phyloP scores from a whole-genome alignment of 129 eudicot genomes.

The sunflower (Helianthus annuus) region DNA sequence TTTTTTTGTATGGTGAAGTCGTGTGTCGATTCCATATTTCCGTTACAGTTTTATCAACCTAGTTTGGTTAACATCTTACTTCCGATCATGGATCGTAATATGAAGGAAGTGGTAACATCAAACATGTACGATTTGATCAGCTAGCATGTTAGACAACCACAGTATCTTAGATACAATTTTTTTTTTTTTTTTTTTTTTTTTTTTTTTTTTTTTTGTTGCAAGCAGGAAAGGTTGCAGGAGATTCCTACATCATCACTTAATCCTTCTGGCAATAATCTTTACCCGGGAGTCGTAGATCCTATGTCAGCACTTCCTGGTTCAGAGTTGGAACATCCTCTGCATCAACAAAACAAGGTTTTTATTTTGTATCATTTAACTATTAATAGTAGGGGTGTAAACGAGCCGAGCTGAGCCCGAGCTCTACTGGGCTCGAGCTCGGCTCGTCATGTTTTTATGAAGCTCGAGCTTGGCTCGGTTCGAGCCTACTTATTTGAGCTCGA shows the following conservation, averaged over 20 bases:
- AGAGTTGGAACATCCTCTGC: constrained; percentile 70
- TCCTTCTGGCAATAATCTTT: constrained; percentile 48
- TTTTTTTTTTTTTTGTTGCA: no score
- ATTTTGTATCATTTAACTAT: neutral
- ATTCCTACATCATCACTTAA: constrained; percentile 84
- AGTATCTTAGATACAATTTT: neutral
- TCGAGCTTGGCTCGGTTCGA: no score
- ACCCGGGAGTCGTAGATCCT: constrained; percentile 48
- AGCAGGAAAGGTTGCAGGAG: constrained; percentile 82
- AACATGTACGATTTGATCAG: neutral
- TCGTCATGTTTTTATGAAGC: no score
- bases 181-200: no score
- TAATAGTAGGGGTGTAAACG: no score
- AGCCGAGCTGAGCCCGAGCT: no score
- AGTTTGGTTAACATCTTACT: neutral
- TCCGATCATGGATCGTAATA: neutral
- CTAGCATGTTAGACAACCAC: neutral
- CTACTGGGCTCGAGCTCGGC: no score
- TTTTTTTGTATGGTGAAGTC: neutral
- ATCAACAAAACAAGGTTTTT: constrained; percentile 55
- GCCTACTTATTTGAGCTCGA: no score
- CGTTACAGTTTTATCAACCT: neutral
- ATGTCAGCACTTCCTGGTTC: constrained; percentile 76
- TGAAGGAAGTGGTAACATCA: no score
- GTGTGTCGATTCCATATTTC: neutral